Evolutionary conservation across 805 yeast genomes (phyloP).

Genomic region (Monosporozyma servazzii): DNA sequence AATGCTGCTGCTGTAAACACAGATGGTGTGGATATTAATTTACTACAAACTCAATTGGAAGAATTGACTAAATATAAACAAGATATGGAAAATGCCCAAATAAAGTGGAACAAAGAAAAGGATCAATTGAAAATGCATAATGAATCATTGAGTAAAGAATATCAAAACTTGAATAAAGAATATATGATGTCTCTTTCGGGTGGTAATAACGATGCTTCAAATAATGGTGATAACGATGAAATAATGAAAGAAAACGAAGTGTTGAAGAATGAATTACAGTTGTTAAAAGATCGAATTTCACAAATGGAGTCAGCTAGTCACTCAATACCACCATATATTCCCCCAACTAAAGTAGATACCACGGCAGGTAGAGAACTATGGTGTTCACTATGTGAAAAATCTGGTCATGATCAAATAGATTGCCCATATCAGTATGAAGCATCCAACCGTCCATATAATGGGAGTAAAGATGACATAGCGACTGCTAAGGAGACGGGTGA

Average conservation of each 20-base stretch:
- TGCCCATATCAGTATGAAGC: constrained; percentile 47
- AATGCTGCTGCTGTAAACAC: background rate
- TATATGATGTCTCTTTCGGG: constrained; percentile 15
- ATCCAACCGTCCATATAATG: background rate
- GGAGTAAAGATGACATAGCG: background rate
- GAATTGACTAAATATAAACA: constrained; percentile 9
- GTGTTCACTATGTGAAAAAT: constrained; percentile 90
- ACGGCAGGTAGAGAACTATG: constrained; percentile 67
- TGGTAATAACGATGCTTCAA: constrained; percentile 8
- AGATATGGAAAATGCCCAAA: constrained; percentile 9
- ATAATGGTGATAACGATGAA: constrained; percentile 7
- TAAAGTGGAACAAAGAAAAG: constrained; percentile 21
- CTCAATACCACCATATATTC: constrained; percentile 25
- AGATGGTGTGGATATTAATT: constrained; percentile 1
- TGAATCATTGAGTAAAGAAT: constrained; percentile 23
- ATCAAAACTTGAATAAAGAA: constrained; percentile 20
- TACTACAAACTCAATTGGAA: constrained; percentile 8
- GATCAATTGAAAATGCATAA: constrained; percentile 25
- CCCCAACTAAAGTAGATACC: constrained; percentile 35
- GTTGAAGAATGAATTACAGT: constrained; percentile 25
- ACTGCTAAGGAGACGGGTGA: background rate
- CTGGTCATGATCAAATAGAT: constrained; percentile 78
- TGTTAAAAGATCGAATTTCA: background rate
- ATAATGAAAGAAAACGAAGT: constrained; percentile 14
- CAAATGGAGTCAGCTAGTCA: constrained; percentile 6